phyloP scores from a whole-genome alignment of 1,139 yeast genomes.

The Scheffersomyces parashehatae region DNA sequence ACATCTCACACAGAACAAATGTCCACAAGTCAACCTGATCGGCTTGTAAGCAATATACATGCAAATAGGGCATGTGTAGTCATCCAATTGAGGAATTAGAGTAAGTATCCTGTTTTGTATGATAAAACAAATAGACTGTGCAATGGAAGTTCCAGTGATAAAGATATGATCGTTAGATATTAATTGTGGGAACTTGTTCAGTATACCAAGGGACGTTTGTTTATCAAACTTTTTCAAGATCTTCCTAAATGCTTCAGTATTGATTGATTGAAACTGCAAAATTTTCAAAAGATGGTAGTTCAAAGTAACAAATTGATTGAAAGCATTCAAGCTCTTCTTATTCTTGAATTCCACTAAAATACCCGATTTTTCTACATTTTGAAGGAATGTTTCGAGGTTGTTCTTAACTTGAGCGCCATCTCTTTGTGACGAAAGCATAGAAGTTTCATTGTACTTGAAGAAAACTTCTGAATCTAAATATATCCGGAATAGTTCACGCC shows the following conservation, averaged over 20 bases:
- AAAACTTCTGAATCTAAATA: constrained; percentile 70
- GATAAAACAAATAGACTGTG: constrained; percentile 55
- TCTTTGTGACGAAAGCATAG: constrained; percentile 40
- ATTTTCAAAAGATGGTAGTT: constrained; percentile 59
- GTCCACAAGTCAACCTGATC: constrained; percentile 60
- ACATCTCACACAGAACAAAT: constrained; percentile 71
- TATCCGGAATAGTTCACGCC: constrained; percentile 68
- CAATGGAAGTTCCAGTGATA: constrained; percentile 49
- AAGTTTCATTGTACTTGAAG: constrained; percentile 54
- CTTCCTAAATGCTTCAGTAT: constrained; percentile 63
- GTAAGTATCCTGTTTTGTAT: constrained; percentile 56
- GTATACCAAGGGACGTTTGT: constrained; percentile 59
- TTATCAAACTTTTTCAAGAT: constrained; percentile 76
- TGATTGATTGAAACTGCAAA: constrained; percentile 61
- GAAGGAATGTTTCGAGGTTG: constrained; percentile 43
- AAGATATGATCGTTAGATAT: constrained; percentile 48
- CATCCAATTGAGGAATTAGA: constrained; percentile 71
- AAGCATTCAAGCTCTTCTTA: constrained; percentile 48
- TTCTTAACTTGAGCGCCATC: constrained; percentile 38
- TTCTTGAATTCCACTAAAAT: constrained; percentile 48
- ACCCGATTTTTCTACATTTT: constrained; percentile 42
- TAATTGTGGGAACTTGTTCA: constrained; percentile 46
- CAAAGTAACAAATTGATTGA: constrained; percentile 50
- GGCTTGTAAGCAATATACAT: constrained; percentile 72
- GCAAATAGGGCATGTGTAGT: constrained; percentile 74